phyloP scores from a whole-genome alignment of 192 early-diverging fungal species.

The Piromyces finnis region DNA sequence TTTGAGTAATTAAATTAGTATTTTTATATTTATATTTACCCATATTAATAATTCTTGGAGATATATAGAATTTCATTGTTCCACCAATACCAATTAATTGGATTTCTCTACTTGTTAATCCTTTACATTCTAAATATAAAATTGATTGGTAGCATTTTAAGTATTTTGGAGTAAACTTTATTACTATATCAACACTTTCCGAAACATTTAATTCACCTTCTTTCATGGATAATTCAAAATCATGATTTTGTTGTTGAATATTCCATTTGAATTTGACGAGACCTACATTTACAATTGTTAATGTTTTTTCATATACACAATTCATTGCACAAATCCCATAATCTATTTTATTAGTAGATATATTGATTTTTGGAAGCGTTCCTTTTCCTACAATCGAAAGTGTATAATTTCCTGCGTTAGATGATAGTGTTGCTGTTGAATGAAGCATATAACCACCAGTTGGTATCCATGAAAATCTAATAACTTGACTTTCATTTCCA shows the following conservation, averaged over 20 bases:
- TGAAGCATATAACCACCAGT: slow-evolving; percentile 42
- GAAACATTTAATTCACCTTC: slow-evolving; percentile 21
- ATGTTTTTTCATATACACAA: slow-evolving; percentile 21
- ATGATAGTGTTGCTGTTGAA: slow-evolving; percentile 24
- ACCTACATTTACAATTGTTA: slow-evolving; percentile 29
- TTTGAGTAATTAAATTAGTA: too few species aligned
- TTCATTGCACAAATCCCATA: slow-evolving; percentile 42
- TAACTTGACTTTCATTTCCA: slow-evolving; percentile 18
- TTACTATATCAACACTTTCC: slow-evolving; percentile 18
- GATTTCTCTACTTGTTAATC: slow-evolving; percentile 43
- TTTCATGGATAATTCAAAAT: slow-evolving; percentile 14
- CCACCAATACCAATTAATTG: slow-evolving; percentile 39
- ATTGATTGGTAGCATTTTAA: slow-evolving; percentile 21
- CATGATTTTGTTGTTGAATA: slow-evolving; percentile 26
- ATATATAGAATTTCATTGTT: slow-evolving; percentile 25
- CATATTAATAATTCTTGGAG: slow-evolving; percentile 16
- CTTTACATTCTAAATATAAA: slow-evolving; percentile 40
- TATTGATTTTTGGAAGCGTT: slow-evolving; percentile 28
- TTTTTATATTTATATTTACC: slow-evolving; percentile 14
- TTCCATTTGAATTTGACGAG: slow-evolving; percentile 31
- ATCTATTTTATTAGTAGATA: slow-evolving; percentile 30
- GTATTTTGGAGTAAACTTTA: slow-evolving; percentile 23
- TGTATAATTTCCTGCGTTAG: slow-evolving; percentile 38
- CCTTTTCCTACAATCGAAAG: slow-evolving; percentile 33
- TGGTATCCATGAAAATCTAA: slow-evolving; percentile 33